phyloP scores from a whole-genome alignment of 2,329 filamentous ascomycete species.

The Colletotrichum cordylinicola region DNA sequence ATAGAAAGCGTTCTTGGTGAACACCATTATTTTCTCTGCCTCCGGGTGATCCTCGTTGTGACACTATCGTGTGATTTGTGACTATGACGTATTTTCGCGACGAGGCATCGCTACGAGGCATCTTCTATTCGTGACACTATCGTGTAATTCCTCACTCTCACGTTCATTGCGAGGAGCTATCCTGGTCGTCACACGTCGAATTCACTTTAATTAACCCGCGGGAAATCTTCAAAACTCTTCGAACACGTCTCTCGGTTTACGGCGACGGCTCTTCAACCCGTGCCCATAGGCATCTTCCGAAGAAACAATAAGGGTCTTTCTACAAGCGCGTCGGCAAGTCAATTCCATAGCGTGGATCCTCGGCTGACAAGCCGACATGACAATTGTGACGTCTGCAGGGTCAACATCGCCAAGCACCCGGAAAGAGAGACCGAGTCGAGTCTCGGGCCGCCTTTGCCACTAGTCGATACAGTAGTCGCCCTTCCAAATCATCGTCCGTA shows the following conservation, averaged over 20 bases:
- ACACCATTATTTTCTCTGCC: background rate
- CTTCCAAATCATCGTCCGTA: background rate
- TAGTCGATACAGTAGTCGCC: background rate
- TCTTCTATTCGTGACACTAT: background rate
- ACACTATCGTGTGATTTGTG: background rate
- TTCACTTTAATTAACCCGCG: background rate
- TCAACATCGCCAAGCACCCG: background rate
- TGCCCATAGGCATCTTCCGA: background rate
- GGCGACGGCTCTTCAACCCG: background rate
- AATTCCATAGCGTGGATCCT: background rate
- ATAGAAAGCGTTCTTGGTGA: conserved; percentile 2
- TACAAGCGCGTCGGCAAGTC: background rate
- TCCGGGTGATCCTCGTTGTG: background rate
- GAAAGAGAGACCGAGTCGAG: background rate
- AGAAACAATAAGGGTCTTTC: background rate
- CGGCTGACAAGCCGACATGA: background rate
- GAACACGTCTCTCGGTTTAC: background rate
- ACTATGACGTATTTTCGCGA: background rate
- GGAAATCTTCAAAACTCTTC: background rate
- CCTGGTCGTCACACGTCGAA: background rate
- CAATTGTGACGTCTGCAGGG: background rate
- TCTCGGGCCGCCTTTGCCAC: background rate
- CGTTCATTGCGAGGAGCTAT: background rate
- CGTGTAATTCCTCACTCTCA: background rate
- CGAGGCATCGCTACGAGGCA: fast-evolving